Conservation (phyloP, 2,329 filamentous ascomycete species). For the Colletotrichum noveboracense region DNA sequence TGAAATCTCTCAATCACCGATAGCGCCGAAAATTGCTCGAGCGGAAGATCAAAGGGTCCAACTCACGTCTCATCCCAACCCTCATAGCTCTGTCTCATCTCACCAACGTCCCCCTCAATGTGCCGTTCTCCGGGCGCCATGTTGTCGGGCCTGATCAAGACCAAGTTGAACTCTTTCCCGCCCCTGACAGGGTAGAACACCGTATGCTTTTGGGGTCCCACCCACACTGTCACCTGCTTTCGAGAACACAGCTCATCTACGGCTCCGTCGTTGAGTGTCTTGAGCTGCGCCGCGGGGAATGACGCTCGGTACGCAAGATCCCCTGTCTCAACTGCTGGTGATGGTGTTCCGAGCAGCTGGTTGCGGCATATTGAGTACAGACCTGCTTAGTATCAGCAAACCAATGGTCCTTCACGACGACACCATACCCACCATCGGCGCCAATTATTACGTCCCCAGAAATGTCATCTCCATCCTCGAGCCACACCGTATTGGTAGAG, state of each 20-base stretch:
- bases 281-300: not conserved
- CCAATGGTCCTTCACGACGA: accelerated
- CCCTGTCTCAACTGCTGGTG: not conserved
- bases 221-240: not conserved
- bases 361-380: slow-evolving; percentile 3
- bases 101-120: not conserved
- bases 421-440: not conserved
- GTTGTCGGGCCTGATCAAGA: not conserved
- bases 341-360: not conserved
- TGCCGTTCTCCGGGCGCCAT: not conserved
- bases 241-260: not conserved
- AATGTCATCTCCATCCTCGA: slow-evolving; percentile 13
- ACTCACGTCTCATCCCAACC: slow-evolving; percentile 15
- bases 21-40: not conserved
- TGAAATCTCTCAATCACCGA: not conserved
- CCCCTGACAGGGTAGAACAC: not conserved
- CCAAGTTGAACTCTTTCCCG: slow-evolving; percentile 2
- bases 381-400: not conserved
- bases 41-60: not conserved
- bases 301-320: not conserved
- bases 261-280: not conserved
- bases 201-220: not conserved
- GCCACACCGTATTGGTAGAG: not conserved
- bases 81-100: slow-evolving; percentile 3
- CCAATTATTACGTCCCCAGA: slow-evolving; percentile 2